A percentile compares a stretch with the other conserved stretches of the same genome.
Conservation (phyloP, 2,329 filamentous ascomycete species). For the Aaosphaeria pasadenensis region DNA sequence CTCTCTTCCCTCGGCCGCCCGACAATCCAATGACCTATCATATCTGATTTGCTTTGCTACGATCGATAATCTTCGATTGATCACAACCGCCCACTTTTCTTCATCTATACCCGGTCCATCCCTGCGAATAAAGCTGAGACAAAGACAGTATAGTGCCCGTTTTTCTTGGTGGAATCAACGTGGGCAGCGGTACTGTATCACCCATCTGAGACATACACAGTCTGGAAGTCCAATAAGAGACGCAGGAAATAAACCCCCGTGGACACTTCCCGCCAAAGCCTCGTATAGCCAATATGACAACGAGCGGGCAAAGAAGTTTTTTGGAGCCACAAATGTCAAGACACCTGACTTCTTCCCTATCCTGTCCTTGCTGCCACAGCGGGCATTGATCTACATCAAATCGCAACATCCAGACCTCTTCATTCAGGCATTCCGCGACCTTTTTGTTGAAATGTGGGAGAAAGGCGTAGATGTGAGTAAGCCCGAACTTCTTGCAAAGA, state of each 20-base stretch:
- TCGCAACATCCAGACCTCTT: conserved; percentile 49
- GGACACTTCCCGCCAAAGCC: conserved; percentile 67
- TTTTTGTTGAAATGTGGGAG: conserved; percentile 64
- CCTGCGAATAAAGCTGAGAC: not conserved
- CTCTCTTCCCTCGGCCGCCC: too few relatives aligned
- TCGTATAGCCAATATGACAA: conserved; percentile 53
- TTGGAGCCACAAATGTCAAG: conserved; percentile 42
- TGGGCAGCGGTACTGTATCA: conserved; percentile 34
- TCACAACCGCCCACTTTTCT: not conserved
- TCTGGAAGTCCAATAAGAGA: not conserved
- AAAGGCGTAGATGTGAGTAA: conserved; percentile 59
- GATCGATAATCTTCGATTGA: too few relatives aligned
- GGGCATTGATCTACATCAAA: conserved; percentile 66
- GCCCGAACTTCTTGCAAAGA: conserved; percentile 50
- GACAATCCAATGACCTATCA: too few relatives aligned
- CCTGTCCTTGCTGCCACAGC: conserved; percentile 57
- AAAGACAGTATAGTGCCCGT: conserved; percentile 63
- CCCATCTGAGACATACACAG: not conserved
- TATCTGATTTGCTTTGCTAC: too few relatives aligned
- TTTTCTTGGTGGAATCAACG: conserved; percentile 56
- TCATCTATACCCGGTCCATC: not conserved
- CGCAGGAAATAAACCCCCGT: conserved; percentile 71
- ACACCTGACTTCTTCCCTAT: conserved; percentile 54
- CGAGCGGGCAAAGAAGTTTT: conserved; percentile 51
- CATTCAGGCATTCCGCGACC: conserved; percentile 51